phyloP scores from a whole-genome alignment of 331 rosid species.

The Rosa hybrid region DNA sequence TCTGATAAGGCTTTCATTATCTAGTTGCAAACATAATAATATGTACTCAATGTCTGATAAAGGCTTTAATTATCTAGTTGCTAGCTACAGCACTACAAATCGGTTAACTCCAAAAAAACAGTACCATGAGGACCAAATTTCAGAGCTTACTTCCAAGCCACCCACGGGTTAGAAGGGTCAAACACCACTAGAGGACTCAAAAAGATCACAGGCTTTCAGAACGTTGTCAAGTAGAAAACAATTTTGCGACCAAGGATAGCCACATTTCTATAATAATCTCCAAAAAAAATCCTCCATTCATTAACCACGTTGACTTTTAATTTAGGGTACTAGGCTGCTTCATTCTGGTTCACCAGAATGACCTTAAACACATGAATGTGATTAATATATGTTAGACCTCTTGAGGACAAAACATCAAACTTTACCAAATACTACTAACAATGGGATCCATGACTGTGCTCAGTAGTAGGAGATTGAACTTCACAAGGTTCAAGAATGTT shows the following conservation, averaged over 20 bases:
- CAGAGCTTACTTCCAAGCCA: neutral
- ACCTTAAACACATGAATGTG: neutral
- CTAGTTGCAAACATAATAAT: neutral
- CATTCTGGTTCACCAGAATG: neutral
- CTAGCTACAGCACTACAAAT: neutral
- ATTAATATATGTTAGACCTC: neutral
- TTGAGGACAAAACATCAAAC: neutral
- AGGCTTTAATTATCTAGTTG: neutral
- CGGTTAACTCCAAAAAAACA: neutral
- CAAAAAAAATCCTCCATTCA: neutral
- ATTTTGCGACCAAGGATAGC: neutral
- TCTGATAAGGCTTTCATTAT: neutral
- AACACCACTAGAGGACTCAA: neutral
- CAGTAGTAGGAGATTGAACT: neutral
- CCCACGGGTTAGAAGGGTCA: neutral
- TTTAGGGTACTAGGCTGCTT: neutral
- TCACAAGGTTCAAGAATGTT: constrained; percentile 21
- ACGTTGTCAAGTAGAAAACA: neutral
- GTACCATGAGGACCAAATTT: neutral
- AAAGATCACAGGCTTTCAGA: neutral
- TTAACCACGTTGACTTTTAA: neutral
- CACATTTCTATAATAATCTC: neutral
- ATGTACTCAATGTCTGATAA: neutral
- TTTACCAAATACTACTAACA: neutral
- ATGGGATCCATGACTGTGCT: neutral